Base-by-base conservation (phyloP, 2,329 filamentous ascomycete genomes). In the Diplodia scrobiculata region DNA sequence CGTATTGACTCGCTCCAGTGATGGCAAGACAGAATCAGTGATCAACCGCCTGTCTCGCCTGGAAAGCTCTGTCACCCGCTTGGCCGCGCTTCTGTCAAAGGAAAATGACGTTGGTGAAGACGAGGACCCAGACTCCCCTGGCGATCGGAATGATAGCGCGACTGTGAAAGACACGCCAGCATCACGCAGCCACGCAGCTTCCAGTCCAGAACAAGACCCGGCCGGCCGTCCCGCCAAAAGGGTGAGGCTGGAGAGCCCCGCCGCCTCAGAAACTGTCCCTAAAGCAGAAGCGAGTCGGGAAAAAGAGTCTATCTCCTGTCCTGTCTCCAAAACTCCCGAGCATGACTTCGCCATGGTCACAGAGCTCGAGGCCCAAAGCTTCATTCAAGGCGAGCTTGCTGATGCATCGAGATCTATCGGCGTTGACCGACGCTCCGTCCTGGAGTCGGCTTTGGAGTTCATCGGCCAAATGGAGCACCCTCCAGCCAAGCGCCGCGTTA, bases 21-120 rank as follows among this genome's bases (percentile, higher is more conserved):
- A 66, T 25, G 60, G 60, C 60, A 66, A 59, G 29, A 51, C 63
- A n/a, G 63, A 66, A 11, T 65, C 51, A 3, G 60, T 66, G 45
- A 52, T 51, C 32, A 52, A 52, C 21, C 52, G 63, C 6, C 32
- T 66, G 7, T 34, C 53, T 19, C 63, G 63, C 11, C 45, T 66
- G 11, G 63, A 66, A 13, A 41, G 17, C 52, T 66, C 63, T 1
- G 63, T 66, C 9, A 66, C 63, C 19, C 63, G 63, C 10, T 29
- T 66, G 4, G 47, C 63, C 13, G 10, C 63, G 19, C 19, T 59
- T 10, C 32, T 66, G 6, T 66, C 63, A 21, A 50, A 50, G n/a
- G 58, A 29, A 9, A 66, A 50, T 11, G 32, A 38, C 3, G n/a
- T 41, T 13, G 29, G 11, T 6, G 21, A 65, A 17, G 27, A 55